These are phyloP conservation scores for Fusarium buharicum DNA, from an alignment of 2,329 filamentous ascomycete species.

Conservation along the genomic window DNA sequence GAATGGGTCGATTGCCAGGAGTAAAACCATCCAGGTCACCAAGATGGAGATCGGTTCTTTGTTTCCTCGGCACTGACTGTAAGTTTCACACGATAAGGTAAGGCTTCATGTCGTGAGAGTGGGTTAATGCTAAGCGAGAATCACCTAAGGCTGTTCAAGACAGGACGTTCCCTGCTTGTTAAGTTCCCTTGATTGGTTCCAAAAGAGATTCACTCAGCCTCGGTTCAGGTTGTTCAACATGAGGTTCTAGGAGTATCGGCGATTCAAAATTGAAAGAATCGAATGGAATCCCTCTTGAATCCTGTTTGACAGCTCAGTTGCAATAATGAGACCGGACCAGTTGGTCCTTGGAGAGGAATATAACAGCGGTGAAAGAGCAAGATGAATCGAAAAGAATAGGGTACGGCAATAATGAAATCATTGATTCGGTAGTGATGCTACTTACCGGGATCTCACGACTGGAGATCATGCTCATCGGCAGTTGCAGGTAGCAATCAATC, in stretches of 20 bases:
- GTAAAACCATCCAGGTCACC: not conserved
- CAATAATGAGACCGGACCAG: not conserved
- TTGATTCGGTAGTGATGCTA: conserved; percentile 1
- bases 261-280: conserved; percentile 29
- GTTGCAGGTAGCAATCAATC: conserved; percentile 15
- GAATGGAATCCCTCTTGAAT: not conserved
- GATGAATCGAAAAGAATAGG: not conserved
- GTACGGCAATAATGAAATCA: conserved; percentile 18
- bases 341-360: not conserved
- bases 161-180: not conserved
- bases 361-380: not conserved
- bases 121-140: conserved; percentile 6
- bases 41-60: not conserved
- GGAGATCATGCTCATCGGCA: conserved; percentile 28
- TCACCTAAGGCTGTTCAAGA: not conserved
- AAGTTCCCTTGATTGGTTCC: not conserved
- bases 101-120: not conserved
- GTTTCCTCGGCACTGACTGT: not conserved
- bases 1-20: conserved; percentile 13
- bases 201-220: conserved; percentile 2
- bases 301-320: conserved; percentile 1
- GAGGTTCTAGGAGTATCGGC: conserved; percentile 24
- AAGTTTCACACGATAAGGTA: not conserved
- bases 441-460: conserved; percentile 32
- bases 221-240: not conserved